Base-by-base conservation (phyloP, 441 rosid genomes). In the Gossypium trilobum region DNA sequence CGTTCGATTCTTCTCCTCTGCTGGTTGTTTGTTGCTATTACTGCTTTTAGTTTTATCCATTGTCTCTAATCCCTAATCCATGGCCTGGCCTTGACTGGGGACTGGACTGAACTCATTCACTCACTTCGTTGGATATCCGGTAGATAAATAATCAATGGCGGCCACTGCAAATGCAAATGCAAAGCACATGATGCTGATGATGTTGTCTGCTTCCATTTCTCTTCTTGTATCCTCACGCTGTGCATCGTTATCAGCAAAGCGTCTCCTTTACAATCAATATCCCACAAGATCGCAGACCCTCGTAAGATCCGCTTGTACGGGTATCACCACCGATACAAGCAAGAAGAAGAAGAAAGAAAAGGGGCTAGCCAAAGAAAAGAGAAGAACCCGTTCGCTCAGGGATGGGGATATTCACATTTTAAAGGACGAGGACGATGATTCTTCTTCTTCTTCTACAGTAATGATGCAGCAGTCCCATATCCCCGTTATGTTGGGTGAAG, bases 401-500 rank as follows among this genome's bases (percentile, higher is more conserved):
- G 91, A 82, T 76, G 88, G 81, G 56, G 87, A 84, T 6, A 52
- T 73, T 14, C 77, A 71, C 17, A 64, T 39, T 10, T 22, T 2
- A 6, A 14, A 42, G 62, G 25, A 16, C 19, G 4, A 22, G 50
- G 82, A 72, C 54, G 79, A 55, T 1, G 74, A 36, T 74, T 76
- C 33, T 71, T 71, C 69, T 54, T 59, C 64, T 19, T 52, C 57
- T 52, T 16, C 23, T 16, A 52, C 55, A 6, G 13, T 13, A n/a
- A 22, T 22, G 50, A 66, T 46, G 36, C 36, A 22, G 36, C 70
- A 46, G 31, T 42, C 69, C 61, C 99, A 94, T 72, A 65, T 90
- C 14, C 97, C 97, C 27, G 97, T 92, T 52, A 73, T 94, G 95
- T 80, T 90, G 57, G 93, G 91, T 22, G 97, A 94, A 80, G 96